Conservation (phyloP, 208 protist species). For the Herpetomonas tarakana region DNA sequence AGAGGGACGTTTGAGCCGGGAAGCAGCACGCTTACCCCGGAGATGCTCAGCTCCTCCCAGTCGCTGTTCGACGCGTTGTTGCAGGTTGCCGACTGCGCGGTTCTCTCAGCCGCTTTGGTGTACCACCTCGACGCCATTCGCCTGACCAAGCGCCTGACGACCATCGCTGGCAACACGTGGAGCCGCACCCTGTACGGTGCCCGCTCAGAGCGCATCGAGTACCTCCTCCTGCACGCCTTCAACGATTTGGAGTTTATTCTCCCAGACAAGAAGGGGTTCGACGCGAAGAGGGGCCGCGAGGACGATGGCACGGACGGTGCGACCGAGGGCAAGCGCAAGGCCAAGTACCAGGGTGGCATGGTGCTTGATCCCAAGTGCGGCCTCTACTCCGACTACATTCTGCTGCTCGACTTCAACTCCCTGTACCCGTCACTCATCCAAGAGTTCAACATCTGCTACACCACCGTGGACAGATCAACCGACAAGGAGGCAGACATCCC, state of each 20-base stretch:
- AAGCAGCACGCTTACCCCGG: constrained; percentile 39
- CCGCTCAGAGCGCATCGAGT: constrained; percentile 98
- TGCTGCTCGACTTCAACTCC: constrained; percentile 99
- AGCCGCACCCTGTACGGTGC: constrained; percentile 92
- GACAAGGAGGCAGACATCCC: constrained; percentile 51
- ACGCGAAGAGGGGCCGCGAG: constrained; percentile 38
- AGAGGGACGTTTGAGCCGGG: constrained; percentile 64
- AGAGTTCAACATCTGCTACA: constrained; percentile 99
- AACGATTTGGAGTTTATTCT: constrained; percentile 94
- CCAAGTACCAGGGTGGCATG: constrained; percentile 93
- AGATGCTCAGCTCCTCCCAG: constrained; percentile 33
- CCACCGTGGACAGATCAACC: constrained; percentile 89
- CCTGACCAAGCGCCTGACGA: constrained; percentile 97
- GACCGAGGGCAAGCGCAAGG: constrained; percentile 77
- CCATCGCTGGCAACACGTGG: constrained; percentile 97
- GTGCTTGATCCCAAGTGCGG: constrained; percentile 98
- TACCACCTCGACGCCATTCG: constrained; percentile 96
- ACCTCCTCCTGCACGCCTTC: constrained; percentile 97
- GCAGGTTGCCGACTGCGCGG: constrained; percentile 69
- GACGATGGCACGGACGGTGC: constrained; percentile 54
- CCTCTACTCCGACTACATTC: constrained; percentile 98
- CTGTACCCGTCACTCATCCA: constrained; percentile 99
- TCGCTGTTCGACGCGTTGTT: constrained; percentile 64
- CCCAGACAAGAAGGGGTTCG: constrained; percentile 91
- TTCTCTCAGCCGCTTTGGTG: constrained; percentile 82